Base-by-base conservation (phyloP, 176 grass and related monocot species). In the Luzula sylvatica region DNA sequence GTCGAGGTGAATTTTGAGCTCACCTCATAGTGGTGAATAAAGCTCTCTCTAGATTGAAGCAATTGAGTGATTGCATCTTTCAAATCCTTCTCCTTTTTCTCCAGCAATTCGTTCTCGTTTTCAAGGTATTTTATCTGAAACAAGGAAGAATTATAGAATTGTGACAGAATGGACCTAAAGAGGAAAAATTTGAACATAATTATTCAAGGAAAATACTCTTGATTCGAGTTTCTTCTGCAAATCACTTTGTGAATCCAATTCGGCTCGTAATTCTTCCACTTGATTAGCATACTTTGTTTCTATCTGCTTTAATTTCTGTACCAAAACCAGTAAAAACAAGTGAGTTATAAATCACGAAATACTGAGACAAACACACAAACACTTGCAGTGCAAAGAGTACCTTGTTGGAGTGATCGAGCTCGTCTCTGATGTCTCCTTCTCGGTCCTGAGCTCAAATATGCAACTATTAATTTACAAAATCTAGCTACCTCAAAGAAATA, bases 31-130 rank as follows among this genome's bases (percentile, higher is more conserved):
- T 75, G 68, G 32, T 61, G 57, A 50, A 81, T 65, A 63, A 94
- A 87, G 76, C 55, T 44, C 22, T 94, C 79, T 49, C 83, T 83
- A 46, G 79, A 94, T 46, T 77, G 79, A 54, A 94, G 65, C 56
- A 94, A 61, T 44, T 42, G 56, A 2, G 76, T 75, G 26, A 81
- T 80, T 55, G 42, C 87, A 59, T 81, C 72, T 75, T 87, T 83
- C 51, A 87, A 61, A 67, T 83, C 70, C 26, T 65, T 81, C 53
- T 83, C 79, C 22, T 83, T 94, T 51, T 49, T 69, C 17, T 69
- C 66, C 30, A 87, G 76, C 38, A 75, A 65, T 20, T 83, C 79
- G 32, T 83, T 94, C 62, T 87, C 83, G 17, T 68, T 80, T 66
- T 83, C 79, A 28, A 94, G 79, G 42, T 72, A 83, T 14, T 87